phyloP scores from a whole-genome alignment of 1,284 basidiomycete species.

The Paramarasmius palmivorus region DNA sequence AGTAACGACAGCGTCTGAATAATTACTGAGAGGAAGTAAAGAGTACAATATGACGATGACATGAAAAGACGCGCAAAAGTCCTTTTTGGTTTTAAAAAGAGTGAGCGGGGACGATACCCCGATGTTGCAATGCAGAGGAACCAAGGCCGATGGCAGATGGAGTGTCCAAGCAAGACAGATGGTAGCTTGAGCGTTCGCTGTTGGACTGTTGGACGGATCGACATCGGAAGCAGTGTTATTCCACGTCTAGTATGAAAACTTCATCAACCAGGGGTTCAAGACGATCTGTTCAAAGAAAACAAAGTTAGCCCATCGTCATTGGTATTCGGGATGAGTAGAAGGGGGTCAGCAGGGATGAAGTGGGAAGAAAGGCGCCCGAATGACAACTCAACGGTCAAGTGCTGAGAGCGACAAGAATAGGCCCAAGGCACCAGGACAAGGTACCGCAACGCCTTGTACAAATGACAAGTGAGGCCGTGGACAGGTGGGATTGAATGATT shows the following conservation, averaged over 20 bases:
- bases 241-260: conserved; percentile 57
- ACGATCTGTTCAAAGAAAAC: conserved; percentile 49
- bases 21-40: too few species aligned
- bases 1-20: too few species aligned
- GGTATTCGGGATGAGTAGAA: background rate
- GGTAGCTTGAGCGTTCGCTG: too few species aligned
- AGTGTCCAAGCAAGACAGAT: too few species aligned
- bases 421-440: background rate
- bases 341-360: background rate
- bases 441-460: background rate
- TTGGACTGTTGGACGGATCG: too few species aligned
- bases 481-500: background rate
- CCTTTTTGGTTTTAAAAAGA: too few species aligned
- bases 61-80: too few species aligned
- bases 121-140: too few species aligned
- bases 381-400: background rate
- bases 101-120: too few species aligned
- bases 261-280: conserved; percentile 73
- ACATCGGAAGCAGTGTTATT: too few species aligned
- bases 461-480: background rate
- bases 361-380: conserved; percentile 1
- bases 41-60: too few species aligned
- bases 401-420: background rate
- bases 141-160: too few species aligned
- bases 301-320: background rate